These are phyloP conservation scores for Periconia macrospinosa DNA, from an alignment of 2,329 filamentous ascomycete species.

Conservation along the genomic window DNA sequence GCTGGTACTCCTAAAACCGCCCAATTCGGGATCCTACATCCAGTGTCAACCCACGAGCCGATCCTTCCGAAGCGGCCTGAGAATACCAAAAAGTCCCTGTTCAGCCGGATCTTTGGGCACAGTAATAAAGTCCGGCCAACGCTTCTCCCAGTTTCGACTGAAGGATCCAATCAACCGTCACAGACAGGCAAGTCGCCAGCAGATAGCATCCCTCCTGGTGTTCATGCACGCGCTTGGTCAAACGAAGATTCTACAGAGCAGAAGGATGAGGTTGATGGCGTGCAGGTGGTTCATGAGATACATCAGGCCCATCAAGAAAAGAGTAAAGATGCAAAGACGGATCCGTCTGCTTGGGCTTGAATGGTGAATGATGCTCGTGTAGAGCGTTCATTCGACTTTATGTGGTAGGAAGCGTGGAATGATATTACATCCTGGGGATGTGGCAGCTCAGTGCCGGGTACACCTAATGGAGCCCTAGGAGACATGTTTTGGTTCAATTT, in stretches of 20 bases:
- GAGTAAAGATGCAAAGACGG: slow-evolving; percentile 8
- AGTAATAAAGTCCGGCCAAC: not conserved
- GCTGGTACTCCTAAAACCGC: slow-evolving; percentile 3
- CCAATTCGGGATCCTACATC: slow-evolving; percentile 1
- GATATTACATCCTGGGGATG: too few species aligned
- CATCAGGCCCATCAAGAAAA: slow-evolving; percentile 15
- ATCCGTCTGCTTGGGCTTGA: slow-evolving; percentile 11
- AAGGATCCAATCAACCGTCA: slow-evolving; percentile 4
- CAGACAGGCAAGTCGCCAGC: slow-evolving; percentile 4
- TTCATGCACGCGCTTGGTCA: slow-evolving; percentile 29
- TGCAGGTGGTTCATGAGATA: slow-evolving; percentile 31
- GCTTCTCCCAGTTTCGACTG: slow-evolving; percentile 24
- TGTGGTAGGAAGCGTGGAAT: too few species aligned
- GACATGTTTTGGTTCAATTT: too few species aligned
- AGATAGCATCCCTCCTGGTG: slow-evolving; percentile 6
- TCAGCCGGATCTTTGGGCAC: slow-evolving; percentile 22
- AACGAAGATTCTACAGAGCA: slow-evolving; percentile 7
- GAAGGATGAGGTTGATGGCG: slow-evolving; percentile 12
- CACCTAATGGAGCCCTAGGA: too few species aligned
- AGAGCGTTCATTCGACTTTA: too few species aligned
- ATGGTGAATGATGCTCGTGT: not conserved
- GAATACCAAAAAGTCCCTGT: slow-evolving; percentile 13
- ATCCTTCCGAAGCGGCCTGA: not conserved
- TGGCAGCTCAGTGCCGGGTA: too few species aligned
- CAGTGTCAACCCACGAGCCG: slow-evolving; percentile 11